Conservation (phyloP, 73 alveolate species). For the Diophrys sp. region DNA sequence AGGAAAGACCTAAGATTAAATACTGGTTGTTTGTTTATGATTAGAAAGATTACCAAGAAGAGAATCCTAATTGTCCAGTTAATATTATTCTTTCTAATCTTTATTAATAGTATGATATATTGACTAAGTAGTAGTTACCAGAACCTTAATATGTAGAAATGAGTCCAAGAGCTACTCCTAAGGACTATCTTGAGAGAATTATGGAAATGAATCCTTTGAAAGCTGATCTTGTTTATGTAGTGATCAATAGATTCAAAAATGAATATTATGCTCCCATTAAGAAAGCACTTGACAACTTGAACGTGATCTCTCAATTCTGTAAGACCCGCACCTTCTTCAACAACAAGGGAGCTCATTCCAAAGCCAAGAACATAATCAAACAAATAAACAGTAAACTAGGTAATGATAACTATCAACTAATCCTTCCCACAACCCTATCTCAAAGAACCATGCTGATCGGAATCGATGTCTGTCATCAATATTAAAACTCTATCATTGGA, state of each 20-base stretch:
- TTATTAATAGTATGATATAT: not conserved
- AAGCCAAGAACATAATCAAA: constrained; percentile 26
- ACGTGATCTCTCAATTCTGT: constrained; percentile 23
- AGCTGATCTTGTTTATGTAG: constrained; percentile 9
- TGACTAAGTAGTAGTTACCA: not conserved
- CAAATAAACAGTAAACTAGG: constrained; percentile 38
- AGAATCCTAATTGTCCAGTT: not conserved
- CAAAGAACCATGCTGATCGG: constrained; percentile 56
- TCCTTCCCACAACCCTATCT: constrained; percentile 28
- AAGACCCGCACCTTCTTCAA: constrained; percentile 8
- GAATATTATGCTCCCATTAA: constrained; percentile 10
- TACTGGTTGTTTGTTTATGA: not conserved
- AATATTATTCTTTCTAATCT: not conserved
- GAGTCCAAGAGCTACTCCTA: not conserved
- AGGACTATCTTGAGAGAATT: not conserved
- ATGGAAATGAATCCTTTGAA: not conserved
- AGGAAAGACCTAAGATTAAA: not conserved
- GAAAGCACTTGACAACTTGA: constrained; percentile 14
- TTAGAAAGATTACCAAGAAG: not conserved
- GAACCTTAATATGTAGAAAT: not conserved
- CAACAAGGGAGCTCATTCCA: constrained; percentile 11
- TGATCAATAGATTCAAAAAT: constrained; percentile 9
- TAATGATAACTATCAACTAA: constrained; percentile 19
- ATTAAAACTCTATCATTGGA: constrained; percentile 33
- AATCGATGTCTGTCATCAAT: constrained; percentile 60